Base-by-base conservation (phyloP, 805 yeast species). In the Saturnispora saitoi region DNA sequence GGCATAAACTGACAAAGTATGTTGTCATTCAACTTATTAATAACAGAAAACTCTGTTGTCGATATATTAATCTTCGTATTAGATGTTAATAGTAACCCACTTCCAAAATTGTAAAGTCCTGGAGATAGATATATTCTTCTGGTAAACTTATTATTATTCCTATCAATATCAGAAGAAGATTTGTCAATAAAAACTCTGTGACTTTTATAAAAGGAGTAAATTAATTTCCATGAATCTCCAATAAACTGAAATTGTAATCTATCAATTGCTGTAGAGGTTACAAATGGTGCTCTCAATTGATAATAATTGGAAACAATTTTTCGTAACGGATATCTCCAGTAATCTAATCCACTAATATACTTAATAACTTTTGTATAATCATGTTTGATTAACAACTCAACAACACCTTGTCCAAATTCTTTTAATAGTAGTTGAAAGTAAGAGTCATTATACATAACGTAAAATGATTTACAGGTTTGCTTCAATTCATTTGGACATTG, bases 161-260 rank as follows among this genome's bases (percentile, higher is more conserved):
- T 76, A 54, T 76, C 80, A 5, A 74, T 58, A 44, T 60, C 53
- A 48, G 63, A 67, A 50, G 65, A 69, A 5, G 58, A 51, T 42
- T 60, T 56, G 32, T 75, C 77, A 15, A 81, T 78, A 59, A 73
- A 80, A 28, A 80, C 55, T 38, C 83, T 61, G 43, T 77, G 70
- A 56, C 77, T 78, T 51, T 69, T 70, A 49, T 77, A 61, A 7
- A 81, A 62, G 0, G 77, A 70, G 51, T 74, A 76, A 1, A 78
- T 66, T 28, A 79, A 63, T 52, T 65, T 68, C 83, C 84, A 81
- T 0, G 80, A 75, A 59, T 77, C 83, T 48, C 66, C 67, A 12
- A 76, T 58, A 51, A 58, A 75, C 48, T 59, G 51, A 47, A 63
- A 62, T 32, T 58, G 52, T 5, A 60, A 48, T 11, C 53, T 52